Conservation (phyloP, 73 alveolate genomes). For the Tetrahymena malaccensis region DNA sequence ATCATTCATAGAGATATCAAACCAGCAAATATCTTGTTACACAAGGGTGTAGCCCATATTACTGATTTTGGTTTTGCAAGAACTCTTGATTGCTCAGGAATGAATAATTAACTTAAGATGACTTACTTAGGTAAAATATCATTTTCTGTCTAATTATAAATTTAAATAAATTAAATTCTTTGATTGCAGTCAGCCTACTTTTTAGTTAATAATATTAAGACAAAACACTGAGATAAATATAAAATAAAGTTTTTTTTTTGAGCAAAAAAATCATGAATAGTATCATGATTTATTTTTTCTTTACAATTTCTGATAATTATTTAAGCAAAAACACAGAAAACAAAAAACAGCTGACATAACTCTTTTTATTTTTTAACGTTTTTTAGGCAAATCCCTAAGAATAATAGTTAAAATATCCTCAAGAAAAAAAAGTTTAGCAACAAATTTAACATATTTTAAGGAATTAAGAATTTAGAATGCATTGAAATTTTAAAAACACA, state of each 20-base stretch:
- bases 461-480: background rate
- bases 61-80: constrained; percentile 46
- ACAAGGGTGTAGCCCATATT: constrained; percentile 37
- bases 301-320: background rate
- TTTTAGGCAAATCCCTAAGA: no score
- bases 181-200: background rate
- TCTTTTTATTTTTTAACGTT: no score
- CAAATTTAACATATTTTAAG: no score
- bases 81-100: constrained; percentile 32
- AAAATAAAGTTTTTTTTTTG: background rate
- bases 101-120: background rate
- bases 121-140: background rate
- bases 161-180: background rate
- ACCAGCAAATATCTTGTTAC: constrained; percentile 37
- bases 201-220: no score
- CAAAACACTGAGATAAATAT: background rate
- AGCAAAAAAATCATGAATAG: background rate
- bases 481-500: no score
- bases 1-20: constrained; percentile 41
- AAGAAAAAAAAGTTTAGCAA: no score
- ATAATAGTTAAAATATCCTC: no score
- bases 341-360: no score
- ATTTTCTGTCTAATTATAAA: background rate
- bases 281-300: background rate
- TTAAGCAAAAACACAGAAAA: background rate